Evolutionary conservation across 345 rosid genomes (phyloP), one percentile per base, ranked within the genome.

Genomic region (Melastoma malabathricum): DNA sequence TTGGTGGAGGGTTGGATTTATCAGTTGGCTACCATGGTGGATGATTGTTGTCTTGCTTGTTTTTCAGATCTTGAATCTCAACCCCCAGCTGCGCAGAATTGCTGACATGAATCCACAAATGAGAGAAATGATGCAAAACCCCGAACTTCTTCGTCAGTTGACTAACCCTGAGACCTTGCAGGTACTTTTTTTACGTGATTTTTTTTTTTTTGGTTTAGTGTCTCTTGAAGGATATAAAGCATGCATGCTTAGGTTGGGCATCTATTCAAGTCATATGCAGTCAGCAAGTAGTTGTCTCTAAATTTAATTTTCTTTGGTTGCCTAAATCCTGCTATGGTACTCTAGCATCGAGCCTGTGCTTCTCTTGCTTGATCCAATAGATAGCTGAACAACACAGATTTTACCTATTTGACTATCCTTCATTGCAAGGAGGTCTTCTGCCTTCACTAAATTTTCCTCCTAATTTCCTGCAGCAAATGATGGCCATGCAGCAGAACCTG

Each of bases 41-140:
- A 19, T 53, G 15, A 12, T 19, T 4, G 54, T 51, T 39, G 20
- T 41, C 46, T 14, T 47, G 22, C 10, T 23, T 63, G 55, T 13
- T 10, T 63, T 60, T 50, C 65, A 80, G 89, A 70, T 86, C 25
- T 56, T 77, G 39, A 74, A 52, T 57, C 66, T 72, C 57, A 72
- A 77, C 60, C 83, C 86, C 47, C 86, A 76, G 64, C 71, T 80
- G 51, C 69, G 74, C 47, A 58, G 58, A 49, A 62, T 81, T 77
- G 63, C 80, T 57, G 86, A 82, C 68, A 51, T 65, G 60, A 86
- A 83, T 68, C 76, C 88, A 58, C 95, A 83, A 66, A 17, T 83
- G 66, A 76, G 92, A 68, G 95, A 86, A 60, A 86, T 82, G 82
- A 71, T 80, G 92, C 95, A 86, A 72, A 86, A 82, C 56, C 90